Conservation (phyloP, 768 basidiomycete species). For the Clavaria fumosa region DNA sequence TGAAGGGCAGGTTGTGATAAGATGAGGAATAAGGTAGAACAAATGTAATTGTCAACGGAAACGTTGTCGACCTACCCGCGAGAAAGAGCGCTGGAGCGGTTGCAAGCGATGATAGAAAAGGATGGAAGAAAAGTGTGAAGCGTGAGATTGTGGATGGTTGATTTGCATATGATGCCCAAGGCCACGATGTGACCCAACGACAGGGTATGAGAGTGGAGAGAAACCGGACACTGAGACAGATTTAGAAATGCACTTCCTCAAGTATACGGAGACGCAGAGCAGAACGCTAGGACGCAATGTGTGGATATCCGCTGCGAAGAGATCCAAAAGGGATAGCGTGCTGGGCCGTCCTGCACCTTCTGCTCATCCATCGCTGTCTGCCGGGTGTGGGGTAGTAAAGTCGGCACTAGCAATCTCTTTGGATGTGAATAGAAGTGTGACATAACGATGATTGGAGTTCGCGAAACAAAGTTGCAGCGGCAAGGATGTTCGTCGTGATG, state of each 20-base stretch:
- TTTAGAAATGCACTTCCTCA: slow-evolving; percentile 13
- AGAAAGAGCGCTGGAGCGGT: slow-evolving; percentile 24
- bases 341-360: slow-evolving; percentile 16
- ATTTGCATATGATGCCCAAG: no score
- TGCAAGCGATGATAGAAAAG: slow-evolving; percentile 24
- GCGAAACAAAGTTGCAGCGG: slow-evolving; percentile 43
- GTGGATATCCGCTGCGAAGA: slow-evolving; percentile 14
- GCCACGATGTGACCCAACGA: no score
- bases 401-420: slow-evolving; percentile 28
- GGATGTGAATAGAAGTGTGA: slow-evolving; percentile 54
- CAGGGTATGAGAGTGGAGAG: no score
- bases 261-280: slow-evolving; percentile 8
- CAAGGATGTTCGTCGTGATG: slow-evolving; percentile 54
- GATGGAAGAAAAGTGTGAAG: background rate
- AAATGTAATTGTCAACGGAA: slow-evolving; percentile 32
- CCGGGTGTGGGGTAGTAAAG: slow-evolving; percentile 33
- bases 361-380: slow-evolving; percentile 27
- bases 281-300: slow-evolving; percentile 19
- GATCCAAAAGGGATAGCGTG: slow-evolving; percentile 12
- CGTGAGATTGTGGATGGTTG: background rate
- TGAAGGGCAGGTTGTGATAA: slow-evolving; percentile 13
- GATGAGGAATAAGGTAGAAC: slow-evolving; percentile 26
- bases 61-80: slow-evolving; percentile 40
- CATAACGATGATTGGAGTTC: slow-evolving; percentile 50
- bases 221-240: background rate